Evolutionary conservation across 2,329 filamentous ascomycete species (phyloP), one percentile per base, ranked within the genome.

Genomic region (Claviceps citrina): DNA sequence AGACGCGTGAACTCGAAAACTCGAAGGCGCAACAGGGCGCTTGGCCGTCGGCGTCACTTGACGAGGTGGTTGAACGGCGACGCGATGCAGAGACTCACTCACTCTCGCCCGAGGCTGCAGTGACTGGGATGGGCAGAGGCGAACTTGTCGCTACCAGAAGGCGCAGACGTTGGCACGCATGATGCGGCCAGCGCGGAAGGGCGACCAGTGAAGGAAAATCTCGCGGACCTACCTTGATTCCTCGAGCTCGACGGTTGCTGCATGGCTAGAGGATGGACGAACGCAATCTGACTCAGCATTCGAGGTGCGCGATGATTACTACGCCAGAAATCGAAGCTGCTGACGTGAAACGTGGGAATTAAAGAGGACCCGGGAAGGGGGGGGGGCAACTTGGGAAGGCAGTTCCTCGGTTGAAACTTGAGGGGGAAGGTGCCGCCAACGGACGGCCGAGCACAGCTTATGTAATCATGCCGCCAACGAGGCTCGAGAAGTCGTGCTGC

Each of bases 211-310:
- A 40, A 46, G 34, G 36, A 10, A 22, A 28, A 30, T 25, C 32
- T 42, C 31, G 43, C 33, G 26, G 25, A 44, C 48, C 45, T 41
- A 47, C 45, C 47, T 46, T 47, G 47, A 41, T 42, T 49, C 41
- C 46, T 40, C 31, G 42, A 42, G 38, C 43, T 45, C 43, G 47
- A 46, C 25, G 47, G 39, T 45, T 45, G 47, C 47, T 45, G 46
- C 41, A 41, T 47, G 44, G 42, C 46, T 34, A 46, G 16, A 36
- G 38, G 31, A 33, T 33, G 42, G 36, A 33, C 32, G 35, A 7
- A 22, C 20, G 38, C 37, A 39, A 43, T 49, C 47, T 49, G 47
- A 49, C 46, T 49, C 47, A 49, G 47, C 47, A 49, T 46, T 46
- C 43, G 40, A 45, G 41, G 39, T 43, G 42, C 42, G 45, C 37